Conservation (phyloP, 306 rosid genomes). For the Begonia peltatifolia region DNA sequence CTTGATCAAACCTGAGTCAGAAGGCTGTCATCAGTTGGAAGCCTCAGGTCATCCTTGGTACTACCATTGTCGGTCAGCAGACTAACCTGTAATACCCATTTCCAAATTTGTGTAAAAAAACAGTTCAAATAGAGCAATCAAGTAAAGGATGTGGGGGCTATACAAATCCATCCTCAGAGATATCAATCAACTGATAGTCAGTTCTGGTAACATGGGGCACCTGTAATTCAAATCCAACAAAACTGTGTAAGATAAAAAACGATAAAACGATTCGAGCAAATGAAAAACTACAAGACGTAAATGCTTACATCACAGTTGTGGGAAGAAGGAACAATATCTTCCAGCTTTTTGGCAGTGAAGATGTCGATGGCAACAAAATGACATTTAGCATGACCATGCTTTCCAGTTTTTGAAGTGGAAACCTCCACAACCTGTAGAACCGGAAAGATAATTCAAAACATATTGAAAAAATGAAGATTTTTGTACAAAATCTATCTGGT, state of each 20-base stretch:
- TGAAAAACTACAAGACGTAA: not conserved
- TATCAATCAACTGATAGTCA: slow-evolving; percentile 91
- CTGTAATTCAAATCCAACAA: slow-evolving; percentile 18
- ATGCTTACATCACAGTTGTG: slow-evolving; percentile 84
- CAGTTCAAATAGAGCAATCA: not conserved
- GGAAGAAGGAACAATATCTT: slow-evolving; percentile 96
- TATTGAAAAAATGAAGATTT: not conserved
- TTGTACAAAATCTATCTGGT: not conserved
- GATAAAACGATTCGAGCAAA: not conserved
- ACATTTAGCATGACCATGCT: slow-evolving; percentile 97
- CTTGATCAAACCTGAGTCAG: slow-evolving; percentile 48
- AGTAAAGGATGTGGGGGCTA: slow-evolving; percentile 8
- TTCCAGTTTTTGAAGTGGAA: slow-evolving; percentile 92
- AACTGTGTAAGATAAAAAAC: not conserved
- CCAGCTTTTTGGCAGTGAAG: slow-evolving; percentile 84
- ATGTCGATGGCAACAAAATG: slow-evolving; percentile 94
- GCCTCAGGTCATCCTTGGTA: slow-evolving; percentile 93
- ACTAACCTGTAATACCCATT: slow-evolving; percentile 48
- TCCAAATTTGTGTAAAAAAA: not conserved
- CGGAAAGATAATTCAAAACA: too few relatives aligned
- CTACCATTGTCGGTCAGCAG: slow-evolving; percentile 82
- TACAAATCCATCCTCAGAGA: slow-evolving; percentile 99
- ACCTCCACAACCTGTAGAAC: slow-evolving; percentile 79
- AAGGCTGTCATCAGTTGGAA: slow-evolving; percentile 85
- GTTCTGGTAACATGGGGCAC: slow-evolving; percentile 95